Percentiles rank a stretch among this genome's conserved stretches.
Evolutionary conservation across 2,329 filamentous ascomycete species (phyloP).

Genomic region (Diplodia corticola): DNA sequence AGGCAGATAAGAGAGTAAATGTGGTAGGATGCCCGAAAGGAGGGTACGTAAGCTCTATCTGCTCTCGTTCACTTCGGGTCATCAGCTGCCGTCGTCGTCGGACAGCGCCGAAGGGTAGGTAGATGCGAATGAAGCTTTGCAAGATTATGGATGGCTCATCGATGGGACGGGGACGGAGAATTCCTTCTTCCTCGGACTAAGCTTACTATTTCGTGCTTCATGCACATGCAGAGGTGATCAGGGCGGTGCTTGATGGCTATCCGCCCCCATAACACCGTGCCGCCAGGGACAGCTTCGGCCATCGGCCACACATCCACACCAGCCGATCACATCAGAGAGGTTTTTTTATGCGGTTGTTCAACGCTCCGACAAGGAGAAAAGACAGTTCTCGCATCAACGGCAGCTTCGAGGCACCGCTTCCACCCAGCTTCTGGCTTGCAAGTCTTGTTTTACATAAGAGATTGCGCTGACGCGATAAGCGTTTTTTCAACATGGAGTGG

Average conservation of each 20-base stretch:
- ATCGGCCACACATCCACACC: neutral
- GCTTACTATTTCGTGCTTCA: neutral
- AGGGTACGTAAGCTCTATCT: neutral
- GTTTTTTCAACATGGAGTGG: neutral
- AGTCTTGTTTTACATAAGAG: constrained; percentile 9
- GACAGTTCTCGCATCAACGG: neutral
- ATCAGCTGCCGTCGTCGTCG: neutral
- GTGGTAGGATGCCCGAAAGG: neutral
- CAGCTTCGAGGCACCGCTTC: neutral
- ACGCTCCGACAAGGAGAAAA: neutral
- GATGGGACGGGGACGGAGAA: neutral
- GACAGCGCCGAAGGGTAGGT: neutral
- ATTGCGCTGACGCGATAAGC: neutral
- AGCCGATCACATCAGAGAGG: neutral
- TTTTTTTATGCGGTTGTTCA: neutral
- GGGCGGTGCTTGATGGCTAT: too few species aligned
- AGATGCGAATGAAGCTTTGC: neutral
- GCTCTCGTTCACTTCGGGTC: too few species aligned
- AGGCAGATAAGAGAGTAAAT: neutral
- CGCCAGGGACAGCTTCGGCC: neutral
- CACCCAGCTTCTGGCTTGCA: neutral
- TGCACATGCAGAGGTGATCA: constrained; percentile 17
- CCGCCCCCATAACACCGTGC: neutral
- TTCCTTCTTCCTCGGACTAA: neutral
- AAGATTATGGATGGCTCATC: too few species aligned